These are phyloP conservation scores for Trametes elegans DNA, from an alignment of 768 basidiomycete genomes.

Conservation along the genomic window DNA sequence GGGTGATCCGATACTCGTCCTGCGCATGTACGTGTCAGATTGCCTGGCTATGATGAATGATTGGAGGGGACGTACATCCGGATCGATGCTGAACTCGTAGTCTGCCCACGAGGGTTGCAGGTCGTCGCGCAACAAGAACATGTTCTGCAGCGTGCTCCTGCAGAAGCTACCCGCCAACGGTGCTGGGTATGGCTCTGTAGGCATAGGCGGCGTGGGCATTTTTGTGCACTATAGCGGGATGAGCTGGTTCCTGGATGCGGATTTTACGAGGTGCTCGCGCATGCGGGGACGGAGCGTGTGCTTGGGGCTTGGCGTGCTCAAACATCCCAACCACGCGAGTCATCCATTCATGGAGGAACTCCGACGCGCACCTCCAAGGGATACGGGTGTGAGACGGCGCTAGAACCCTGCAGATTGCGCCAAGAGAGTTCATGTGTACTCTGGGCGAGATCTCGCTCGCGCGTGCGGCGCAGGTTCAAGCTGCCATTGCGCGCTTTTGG, in stretches of 20 bases:
- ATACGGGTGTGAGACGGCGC: not conserved
- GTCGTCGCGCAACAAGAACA: constrained; percentile 29
- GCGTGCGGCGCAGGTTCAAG: not conserved
- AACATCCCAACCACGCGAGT: constrained; percentile 2
- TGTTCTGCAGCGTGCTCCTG: constrained; percentile 29
- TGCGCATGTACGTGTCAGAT: constrained; percentile 5
- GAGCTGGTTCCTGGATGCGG: too few species aligned
- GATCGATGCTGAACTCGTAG: constrained; percentile 29
- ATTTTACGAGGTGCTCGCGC: constrained; percentile 2
- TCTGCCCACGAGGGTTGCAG: constrained; percentile 27
- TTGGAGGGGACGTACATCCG: constrained; percentile 23
- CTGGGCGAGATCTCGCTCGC: not conserved
- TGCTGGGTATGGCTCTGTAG: too few species aligned
- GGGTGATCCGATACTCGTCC: constrained; percentile 32
- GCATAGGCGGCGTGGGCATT: too few species aligned
- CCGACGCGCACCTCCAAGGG: not conserved
- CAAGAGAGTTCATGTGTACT: not conserved
- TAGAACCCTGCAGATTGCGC: not conserved
- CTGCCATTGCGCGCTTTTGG: not conserved
- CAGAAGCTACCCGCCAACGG: not conserved
- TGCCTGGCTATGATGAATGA: not conserved
- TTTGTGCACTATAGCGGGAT: too few species aligned
- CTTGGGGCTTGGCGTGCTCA: not conserved
- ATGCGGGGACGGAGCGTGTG: not conserved
- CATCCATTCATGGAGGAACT: not conserved